These are phyloP conservation scores for Lathyrus tuberosus DNA, from an alignment of 306 rosid species.

Conservation along the genomic window DNA sequence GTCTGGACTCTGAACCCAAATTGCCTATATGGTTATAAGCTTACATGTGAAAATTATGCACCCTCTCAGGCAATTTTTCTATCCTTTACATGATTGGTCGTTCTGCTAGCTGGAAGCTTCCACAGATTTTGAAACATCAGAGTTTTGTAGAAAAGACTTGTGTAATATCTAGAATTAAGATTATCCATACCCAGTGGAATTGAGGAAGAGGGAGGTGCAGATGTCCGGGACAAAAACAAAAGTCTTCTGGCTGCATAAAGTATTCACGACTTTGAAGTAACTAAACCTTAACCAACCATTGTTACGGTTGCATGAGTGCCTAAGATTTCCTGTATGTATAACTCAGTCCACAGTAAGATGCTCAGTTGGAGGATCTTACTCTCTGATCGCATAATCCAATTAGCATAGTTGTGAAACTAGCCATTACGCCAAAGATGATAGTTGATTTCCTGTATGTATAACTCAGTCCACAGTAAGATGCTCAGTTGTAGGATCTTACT, in stretches of 20 bases:
- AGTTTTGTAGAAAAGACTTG: slow-evolving; percentile 22
- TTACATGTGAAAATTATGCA: slow-evolving; percentile 19
- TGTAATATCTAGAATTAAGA: not conserved
- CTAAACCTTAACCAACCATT: slow-evolving; percentile 20
- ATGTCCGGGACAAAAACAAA: slow-evolving; percentile 5
- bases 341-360: slow-evolving; percentile 2
- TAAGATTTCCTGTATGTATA: slow-evolving; percentile 13
- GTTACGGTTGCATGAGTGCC: slow-evolving; percentile 13
- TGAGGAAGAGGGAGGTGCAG: not conserved
- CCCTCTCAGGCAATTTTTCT: not conserved
- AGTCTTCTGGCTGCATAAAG: slow-evolving; percentile 31
- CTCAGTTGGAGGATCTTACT: too few relatives aligned
- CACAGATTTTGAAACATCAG: slow-evolving; percentile 6
- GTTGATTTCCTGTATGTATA: slow-evolving; percentile 11
- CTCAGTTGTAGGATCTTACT: too few relatives aligned
- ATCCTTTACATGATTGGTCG: slow-evolving; percentile 21
- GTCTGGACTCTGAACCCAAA: slow-evolving; percentile 32
- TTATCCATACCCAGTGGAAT: not conserved
- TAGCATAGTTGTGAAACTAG: too few relatives aligned
- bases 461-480: slow-evolving; percentile 1
- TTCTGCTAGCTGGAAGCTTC: slow-evolving; percentile 17
- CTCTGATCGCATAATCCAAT: too few relatives aligned
- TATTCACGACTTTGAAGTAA: slow-evolving; percentile 16
- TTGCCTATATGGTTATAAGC: slow-evolving; percentile 27
- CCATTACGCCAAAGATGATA: too few relatives aligned